phyloP scores from a whole-genome alignment of 176 grass and related monocot species.

The Cenchrus americanus region DNA sequence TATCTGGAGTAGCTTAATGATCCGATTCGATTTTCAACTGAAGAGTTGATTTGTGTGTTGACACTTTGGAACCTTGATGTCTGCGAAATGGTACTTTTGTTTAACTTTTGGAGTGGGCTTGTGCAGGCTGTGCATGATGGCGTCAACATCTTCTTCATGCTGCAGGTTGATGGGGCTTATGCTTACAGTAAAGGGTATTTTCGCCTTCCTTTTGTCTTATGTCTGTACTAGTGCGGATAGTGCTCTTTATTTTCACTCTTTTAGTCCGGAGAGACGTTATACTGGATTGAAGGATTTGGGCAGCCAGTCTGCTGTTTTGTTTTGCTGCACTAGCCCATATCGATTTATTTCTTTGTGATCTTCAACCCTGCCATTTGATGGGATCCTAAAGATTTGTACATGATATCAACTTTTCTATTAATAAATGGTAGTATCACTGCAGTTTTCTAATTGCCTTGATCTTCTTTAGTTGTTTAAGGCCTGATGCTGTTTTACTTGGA shows the following conservation, averaged over 20 bases:
- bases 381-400: constrained; percentile 4
- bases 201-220: constrained; percentile 33
- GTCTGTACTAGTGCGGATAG: constrained; percentile 10
- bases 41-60: background rate
- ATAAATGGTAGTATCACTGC: background rate
- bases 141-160: constrained; percentile 81
- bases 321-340: constrained; percentile 1
- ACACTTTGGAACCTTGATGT: constrained; percentile 7
- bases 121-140: constrained; percentile 96
- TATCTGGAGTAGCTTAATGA: constrained; percentile 16
- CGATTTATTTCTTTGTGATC: background rate
- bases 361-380: background rate
- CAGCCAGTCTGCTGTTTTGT: constrained; percentile 19
- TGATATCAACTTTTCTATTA: constrained; percentile 3
- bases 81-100: constrained; percentile 36
- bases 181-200: constrained; percentile 85
- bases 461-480: background rate
- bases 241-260: constrained; percentile 29
- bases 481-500: background rate
- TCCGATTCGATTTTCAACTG: constrained; percentile 1
- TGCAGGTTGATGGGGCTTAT: constrained; percentile 89
- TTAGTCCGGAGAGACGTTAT: constrained; percentile 26
- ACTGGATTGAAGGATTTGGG: constrained; percentile 27
- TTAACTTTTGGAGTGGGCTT: constrained; percentile 54
- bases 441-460: constrained; percentile 9